phyloP scores from a whole-genome alignment of 176 grass and related monocot species.

The Chrysopogon serrulatus region DNA sequence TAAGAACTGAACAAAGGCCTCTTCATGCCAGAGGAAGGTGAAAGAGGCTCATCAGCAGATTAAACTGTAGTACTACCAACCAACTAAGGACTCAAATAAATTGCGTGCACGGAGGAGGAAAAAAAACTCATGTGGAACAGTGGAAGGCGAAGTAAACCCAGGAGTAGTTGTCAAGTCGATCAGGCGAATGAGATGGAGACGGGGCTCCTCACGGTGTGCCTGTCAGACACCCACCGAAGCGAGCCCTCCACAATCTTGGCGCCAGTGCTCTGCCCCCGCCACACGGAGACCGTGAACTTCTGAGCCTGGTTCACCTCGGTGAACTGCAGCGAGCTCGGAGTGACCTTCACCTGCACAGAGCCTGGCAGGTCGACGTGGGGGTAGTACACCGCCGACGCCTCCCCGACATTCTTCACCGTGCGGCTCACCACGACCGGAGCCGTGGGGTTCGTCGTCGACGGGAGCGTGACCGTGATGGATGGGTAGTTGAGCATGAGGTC shows the following conservation, averaged over 20 bases:
- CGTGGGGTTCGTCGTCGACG: background rate
- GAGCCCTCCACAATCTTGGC: constrained; percentile 1
- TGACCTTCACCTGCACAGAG: background rate
- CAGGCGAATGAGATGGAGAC: constrained; percentile 13
- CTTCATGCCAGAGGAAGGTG: too few species aligned
- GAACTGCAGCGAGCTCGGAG: constrained; percentile 25
- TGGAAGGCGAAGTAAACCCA: background rate
- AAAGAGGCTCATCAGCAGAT: background rate
- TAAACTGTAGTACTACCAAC: background rate
- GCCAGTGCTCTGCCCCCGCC: background rate
- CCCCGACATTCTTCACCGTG: constrained; percentile 45
- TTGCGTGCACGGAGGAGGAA: background rate
- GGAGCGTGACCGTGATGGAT: constrained; percentile 28
- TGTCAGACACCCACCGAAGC: constrained; percentile 31
- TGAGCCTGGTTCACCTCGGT: constrained; percentile 1
- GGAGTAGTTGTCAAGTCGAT: background rate
- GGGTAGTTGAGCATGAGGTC: constrained; percentile 40
- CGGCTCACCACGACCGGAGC: background rate
- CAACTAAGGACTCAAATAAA: background rate
- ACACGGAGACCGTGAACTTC: constrained; percentile 6
- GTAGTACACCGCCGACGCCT: constrained; percentile 17
- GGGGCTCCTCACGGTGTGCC: constrained; percentile 34
- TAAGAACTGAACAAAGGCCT: too few species aligned
- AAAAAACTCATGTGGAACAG: background rate
- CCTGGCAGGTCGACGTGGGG: constrained; percentile 3